These are phyloP conservation scores for Xylaria nigripes DNA, from an alignment of 495 filamentous ascomycete species.

Conservation along the genomic window DNA sequence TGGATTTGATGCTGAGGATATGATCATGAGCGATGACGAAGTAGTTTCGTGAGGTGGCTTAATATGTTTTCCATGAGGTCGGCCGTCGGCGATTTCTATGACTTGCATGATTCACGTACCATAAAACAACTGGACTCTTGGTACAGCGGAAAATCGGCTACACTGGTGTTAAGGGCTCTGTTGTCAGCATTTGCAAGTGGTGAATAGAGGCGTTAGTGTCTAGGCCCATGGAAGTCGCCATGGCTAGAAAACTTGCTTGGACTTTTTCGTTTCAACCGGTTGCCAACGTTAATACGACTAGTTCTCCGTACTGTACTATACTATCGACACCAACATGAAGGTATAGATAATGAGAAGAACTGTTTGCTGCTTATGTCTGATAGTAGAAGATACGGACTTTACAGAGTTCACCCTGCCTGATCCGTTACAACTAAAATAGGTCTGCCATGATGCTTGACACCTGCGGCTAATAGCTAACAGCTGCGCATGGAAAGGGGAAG, in stretches of 20 bases:
- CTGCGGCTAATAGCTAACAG: too few species aligned
- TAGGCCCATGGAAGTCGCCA: not conserved
- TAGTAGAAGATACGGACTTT: not conserved
- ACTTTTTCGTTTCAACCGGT: not conserved
- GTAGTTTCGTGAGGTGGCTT: conserved; percentile 12
- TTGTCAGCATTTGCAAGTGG: conserved; percentile 7
- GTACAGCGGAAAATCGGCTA: not conserved
- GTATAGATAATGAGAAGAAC: not conserved
- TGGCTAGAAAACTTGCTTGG: not conserved
- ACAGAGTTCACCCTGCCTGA: too few species aligned
- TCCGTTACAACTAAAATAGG: too few species aligned
- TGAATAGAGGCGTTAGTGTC: not conserved
- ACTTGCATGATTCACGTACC: not conserved
- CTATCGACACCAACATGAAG: not conserved
- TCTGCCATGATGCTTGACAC: too few species aligned
- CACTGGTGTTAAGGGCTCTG: not conserved
- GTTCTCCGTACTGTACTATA: not conserved
- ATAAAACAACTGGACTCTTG: not conserved
- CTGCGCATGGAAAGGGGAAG: too few species aligned
- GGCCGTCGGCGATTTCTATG: not conserved
- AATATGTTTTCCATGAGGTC: not conserved
- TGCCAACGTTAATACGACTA: not conserved
- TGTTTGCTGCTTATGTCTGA: not conserved
- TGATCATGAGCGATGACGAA: conserved; percentile 32
- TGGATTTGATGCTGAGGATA: conserved; percentile 24